Evolutionary conservation across 2,329 filamentous ascomycete genomes (phyloP), one percentile per base, ranked within the genome.

Genomic region (Phoma sp.): DNA sequence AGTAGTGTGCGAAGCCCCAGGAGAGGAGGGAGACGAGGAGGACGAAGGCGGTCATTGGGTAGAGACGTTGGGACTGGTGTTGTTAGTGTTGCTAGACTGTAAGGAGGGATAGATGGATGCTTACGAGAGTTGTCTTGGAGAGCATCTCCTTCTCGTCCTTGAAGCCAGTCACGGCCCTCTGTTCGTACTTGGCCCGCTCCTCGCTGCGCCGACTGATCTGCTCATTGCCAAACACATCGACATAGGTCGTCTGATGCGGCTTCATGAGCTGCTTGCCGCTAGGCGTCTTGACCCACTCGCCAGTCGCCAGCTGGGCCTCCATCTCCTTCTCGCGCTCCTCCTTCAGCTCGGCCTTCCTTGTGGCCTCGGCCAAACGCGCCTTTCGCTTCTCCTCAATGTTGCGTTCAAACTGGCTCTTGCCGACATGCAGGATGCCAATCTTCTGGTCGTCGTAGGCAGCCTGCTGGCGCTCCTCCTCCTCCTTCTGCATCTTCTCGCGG

Each of bases 221-320:
- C 47, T 72, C 67, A 12, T 67, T 60, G 7, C 69, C 69, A 54
- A 72, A 73, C 18, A 71, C 46, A 37, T 72, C 68, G 30, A 74
- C 49, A 46, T 73, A 75, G 2, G 72, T 66, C 7, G 62, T 62
- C 56, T 73, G 69, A 1, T 68, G 66, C 1, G 70, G 70, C 57
- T 71, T 74, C 67, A 75, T 73, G 43, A 74, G 65, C 47, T 69
- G 67, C 9, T 61, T 73, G 7, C 71, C 69, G 1, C 66, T 61
- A 5, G 71, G 69, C 11, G 71, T 73, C 9, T 62, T 59, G 25
- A 73, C 71, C 54, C 61, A 73, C 49, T 71, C 69, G 34, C 72
- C 72, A 14, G 57, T 73, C 1, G 66, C 69, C 1, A 74, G 60
- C 58, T 67, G 69, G 54, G 62, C 65, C 40, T 70, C 66, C 48